Evolutionary conservation across 768 basidiomycete species (phyloP).

Genomic region (Pleurotus cornucopiae): DNA sequence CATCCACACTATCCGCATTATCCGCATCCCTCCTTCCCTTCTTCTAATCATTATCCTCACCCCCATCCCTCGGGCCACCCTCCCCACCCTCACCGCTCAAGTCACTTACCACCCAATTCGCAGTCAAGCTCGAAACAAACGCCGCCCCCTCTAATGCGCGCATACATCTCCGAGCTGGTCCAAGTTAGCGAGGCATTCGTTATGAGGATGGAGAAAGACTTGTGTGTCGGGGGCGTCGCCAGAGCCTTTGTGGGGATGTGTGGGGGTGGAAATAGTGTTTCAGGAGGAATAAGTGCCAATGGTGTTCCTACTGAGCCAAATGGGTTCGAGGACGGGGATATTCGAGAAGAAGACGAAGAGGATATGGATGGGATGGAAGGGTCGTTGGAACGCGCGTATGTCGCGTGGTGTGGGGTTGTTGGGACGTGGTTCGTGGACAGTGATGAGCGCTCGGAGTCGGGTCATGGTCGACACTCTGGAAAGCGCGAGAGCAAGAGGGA

Average conservation of each 20-base stretch:
- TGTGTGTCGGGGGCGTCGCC: slow-evolving; percentile 50
- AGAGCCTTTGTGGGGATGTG: slow-evolving; percentile 37
- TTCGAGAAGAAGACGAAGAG: background rate
- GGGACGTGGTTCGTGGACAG: slow-evolving; percentile 32
- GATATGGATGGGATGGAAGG: slow-evolving; percentile 36
- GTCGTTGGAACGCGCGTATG: slow-evolving; percentile 34
- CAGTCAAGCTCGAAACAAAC: slow-evolving; percentile 9
- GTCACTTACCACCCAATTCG: background rate
- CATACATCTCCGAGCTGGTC: slow-evolving; percentile 37
- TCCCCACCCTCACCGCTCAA: background rate
- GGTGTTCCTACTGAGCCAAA: no score
- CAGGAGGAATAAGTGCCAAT: background rate
- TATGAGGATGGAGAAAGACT: slow-evolving; percentile 32
- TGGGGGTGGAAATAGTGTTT: background rate
- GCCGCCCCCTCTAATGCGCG: slow-evolving; percentile 34
- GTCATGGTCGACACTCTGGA: background rate
- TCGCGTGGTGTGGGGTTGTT: slow-evolving; percentile 45
- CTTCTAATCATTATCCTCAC: background rate
- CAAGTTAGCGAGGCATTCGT: slow-evolving; percentile 36
- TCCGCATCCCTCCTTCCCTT: background rate
- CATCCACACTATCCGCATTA: background rate
- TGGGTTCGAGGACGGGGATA: no score
- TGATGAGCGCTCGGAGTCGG: background rate
- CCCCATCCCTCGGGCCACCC: background rate
- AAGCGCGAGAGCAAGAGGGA: background rate